Conservation (phyloP, 108 stramenopile genomes). For the Aurantiochytrium sp. region DNA sequence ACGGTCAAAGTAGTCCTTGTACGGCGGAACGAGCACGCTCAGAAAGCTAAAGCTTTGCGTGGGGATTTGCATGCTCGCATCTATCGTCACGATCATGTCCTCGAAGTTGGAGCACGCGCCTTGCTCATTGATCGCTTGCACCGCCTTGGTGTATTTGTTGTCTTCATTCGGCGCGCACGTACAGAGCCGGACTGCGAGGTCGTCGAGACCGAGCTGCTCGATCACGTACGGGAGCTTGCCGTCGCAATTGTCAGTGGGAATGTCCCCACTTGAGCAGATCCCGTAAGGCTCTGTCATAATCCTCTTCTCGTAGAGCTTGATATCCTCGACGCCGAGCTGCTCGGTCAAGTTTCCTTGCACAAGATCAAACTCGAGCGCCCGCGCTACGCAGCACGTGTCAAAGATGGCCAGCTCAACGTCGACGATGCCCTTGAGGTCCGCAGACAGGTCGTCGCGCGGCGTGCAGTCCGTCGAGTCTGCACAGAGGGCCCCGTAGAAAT, state of each 20-base stretch:
- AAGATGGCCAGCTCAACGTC: background rate
- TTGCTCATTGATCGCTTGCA: background rate
- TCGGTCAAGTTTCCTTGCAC: background rate
- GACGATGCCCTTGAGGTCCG: background rate
- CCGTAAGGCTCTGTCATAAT: background rate
- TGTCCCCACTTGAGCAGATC: background rate
- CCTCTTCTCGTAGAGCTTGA: background rate
- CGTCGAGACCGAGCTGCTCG: background rate
- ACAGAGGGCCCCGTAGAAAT: background rate
- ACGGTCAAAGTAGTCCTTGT: background rate
- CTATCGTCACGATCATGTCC: background rate
- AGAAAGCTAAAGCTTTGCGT: background rate
- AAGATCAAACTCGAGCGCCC: background rate
- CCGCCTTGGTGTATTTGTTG: background rate
- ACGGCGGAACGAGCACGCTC: background rate
- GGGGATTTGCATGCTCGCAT: background rate
- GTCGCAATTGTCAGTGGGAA: background rate
- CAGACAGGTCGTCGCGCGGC: background rate
- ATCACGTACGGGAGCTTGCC: background rate
- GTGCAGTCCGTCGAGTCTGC: background rate
- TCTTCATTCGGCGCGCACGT: background rate
- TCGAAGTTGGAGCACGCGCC: background rate
- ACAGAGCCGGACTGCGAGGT: background rate
- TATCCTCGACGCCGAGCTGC: background rate
- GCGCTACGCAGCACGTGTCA: background rate